Base-by-base conservation (phyloP, 305 asterid genomes). In the Fraxinus angustifolia region DNA sequence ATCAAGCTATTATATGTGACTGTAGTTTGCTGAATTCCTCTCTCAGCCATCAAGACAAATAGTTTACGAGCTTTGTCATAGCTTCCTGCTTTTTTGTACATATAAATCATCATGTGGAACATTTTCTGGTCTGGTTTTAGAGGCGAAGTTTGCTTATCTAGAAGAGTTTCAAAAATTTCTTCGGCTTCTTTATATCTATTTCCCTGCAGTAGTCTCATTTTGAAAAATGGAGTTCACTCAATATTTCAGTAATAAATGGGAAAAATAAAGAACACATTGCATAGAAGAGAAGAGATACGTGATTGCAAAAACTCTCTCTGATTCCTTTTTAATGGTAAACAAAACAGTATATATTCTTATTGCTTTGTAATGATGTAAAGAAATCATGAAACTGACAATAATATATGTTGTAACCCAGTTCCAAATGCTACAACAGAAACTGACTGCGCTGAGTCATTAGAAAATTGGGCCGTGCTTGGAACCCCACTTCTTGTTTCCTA, bases 81-180 rank as follows among this genome's bases (percentile, higher is more conserved):
- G 73, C 82, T 83, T 74, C 92, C 91, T 0, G 94, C 90, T 84
- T 96, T 96, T 88, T 92, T 94, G 87, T 92, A 84, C 99, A 94
- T 96, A 82, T 92, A 96, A 80, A 96, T 94, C 96, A 96, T 91
- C 96, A 96, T 94, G 92, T 96, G 98, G 88, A 92, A 96, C 99
- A 96, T 92, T 87, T 92, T 94, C 81, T 96, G 99, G 81, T 94
- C 98, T 2, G 97, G 97, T 85, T 91, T 96, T 23, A 94, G 86
- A 77, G 95, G 92, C 45, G 97, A 88, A 45, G 42, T 81, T 83
- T 90, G 89, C 83, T 89, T 83, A 80, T 89, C 87, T 38, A 96
- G 88, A 75, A 96, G 92, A 82, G 91, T 83, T 79, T 88, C 92
- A 34, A 96, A 96, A 34, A 96, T 67, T 86, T 90, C 99, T 90